Base-by-base conservation (phyloP, 768 basidiomycete species). In the Rhizopogon vulgaris region DNA sequence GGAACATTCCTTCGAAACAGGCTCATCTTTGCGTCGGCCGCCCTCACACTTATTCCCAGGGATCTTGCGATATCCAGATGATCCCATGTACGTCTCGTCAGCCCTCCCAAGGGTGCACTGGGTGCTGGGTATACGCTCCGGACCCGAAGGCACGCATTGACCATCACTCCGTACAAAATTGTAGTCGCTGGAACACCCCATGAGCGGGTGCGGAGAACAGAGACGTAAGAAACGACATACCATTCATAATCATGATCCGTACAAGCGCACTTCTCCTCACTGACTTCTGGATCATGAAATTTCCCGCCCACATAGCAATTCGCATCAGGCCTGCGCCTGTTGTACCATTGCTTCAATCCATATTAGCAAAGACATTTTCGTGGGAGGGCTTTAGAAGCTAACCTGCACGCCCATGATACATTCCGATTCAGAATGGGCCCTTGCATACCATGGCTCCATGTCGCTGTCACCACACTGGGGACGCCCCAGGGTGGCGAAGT, bases 371-470 rank as follows among this genome's bases (percentile, higher is more conserved):
- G 18, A 9, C 14, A 15, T 10, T 24, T 3, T 18, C 22, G 10
- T 43, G 3, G 9, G 18, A 36, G 1, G 28, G 15, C 12, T 12
- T 4, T 6, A 10, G 32, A 17, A 18, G 56, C 76, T 45, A 48
- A 90, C 91, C 79, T 89, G 93, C 63, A 90, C 91, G 1, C 95
- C 95, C 91, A 98, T 94, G 22, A 98, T 69, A 67, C 95, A 98
- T 57, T 90, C 80, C 34, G 76, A 74, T 42, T 77, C 78, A 14
- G 70, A 73, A n/a, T 67, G 73, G 14, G 77, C 72, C 37, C 91
- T 74, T 6, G 90, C 94, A 67, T 87, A 87, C 94, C 94, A 98
- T 54, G 67, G 76, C 69, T 97, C 94, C 56, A 90, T 87, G 63
- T 99, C 96, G 7, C 58, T 53, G 0, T 77, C 71, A 0, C 43